phyloP scores from a whole-genome alignment of 83 land plant species.

The Picea abies region DNA sequence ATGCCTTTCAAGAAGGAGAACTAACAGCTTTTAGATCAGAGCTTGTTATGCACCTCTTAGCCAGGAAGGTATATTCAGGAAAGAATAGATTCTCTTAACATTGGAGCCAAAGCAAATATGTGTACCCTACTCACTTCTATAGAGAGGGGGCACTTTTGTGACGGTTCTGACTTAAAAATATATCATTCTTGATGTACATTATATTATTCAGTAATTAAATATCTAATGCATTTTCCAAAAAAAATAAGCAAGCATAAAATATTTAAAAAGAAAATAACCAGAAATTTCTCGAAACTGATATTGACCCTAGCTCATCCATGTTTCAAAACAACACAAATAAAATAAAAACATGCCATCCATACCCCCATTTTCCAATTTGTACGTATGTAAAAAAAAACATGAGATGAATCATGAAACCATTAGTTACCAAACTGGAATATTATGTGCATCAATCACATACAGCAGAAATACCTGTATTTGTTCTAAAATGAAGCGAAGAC shows the following conservation, averaged over 20 bases:
- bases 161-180: too few species aligned
- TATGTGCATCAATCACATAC: background rate
- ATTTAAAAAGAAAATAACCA: background rate
- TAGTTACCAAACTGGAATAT: background rate
- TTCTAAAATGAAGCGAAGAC: constrained; percentile 82
- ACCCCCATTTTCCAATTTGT: background rate
- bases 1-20: too few species aligned
- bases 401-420: background rate
- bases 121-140: too few species aligned
- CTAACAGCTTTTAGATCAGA: too few species aligned
- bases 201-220: background rate
- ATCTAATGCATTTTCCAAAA: background rate
- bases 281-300: background rate
- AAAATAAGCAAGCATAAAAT: background rate
- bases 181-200: background rate
- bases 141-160: too few species aligned
- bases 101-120: too few species aligned
- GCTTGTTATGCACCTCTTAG: too few species aligned
- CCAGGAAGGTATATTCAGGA: too few species aligned
- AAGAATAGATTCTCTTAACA: too few species aligned
- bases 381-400: background rate
- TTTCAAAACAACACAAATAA: too few species aligned
- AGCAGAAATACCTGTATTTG: constrained; percentile 71
- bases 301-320: background rate
- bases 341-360: too few species aligned